These are phyloP conservation scores for Leishmania aethiopica DNA, from an alignment of 208 protist genomes.

Conservation along the genomic window DNA sequence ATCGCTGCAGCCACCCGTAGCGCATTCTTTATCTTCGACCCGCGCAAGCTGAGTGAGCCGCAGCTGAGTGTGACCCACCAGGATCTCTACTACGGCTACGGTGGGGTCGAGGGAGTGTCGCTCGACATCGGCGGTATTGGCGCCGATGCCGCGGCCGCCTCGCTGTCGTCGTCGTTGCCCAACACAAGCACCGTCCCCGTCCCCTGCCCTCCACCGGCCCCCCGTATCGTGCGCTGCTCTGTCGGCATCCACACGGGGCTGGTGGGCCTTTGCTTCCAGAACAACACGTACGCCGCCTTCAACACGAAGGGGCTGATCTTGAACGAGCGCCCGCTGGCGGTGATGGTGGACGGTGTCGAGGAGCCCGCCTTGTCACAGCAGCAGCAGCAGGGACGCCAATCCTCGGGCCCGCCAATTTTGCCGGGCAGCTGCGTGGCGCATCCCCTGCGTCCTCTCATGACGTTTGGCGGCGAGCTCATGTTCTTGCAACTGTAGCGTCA, in stretches of 20 bases:
- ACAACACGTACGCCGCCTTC: conserved; percentile 78
- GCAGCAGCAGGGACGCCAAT: conserved; percentile 4
- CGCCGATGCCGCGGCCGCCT: neutral
- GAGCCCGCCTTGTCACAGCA: conserved; percentile 21
- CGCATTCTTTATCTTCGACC: conserved; percentile 71
- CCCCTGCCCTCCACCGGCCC: conserved; percentile 11
- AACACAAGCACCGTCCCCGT: neutral
- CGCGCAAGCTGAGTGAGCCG: conserved; percentile 68
- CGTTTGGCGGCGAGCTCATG: conserved; percentile 78
- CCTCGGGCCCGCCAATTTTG: conserved; percentile 19
- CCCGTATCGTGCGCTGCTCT: conserved; percentile 58
- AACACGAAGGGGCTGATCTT: conserved; percentile 68
- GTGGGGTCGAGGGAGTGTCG: neutral
- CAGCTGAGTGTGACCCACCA: conserved; percentile 30
- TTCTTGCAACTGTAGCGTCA: conserved; percentile 53
- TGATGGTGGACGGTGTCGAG: conserved; percentile 22
- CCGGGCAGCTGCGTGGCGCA: conserved; percentile 67
- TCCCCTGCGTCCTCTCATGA: conserved; percentile 76
- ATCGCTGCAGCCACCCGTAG: conserved; percentile 62
- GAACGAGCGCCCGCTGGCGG: conserved; percentile 47
- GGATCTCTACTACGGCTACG: conserved; percentile 40
- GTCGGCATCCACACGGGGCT: conserved; percentile 80
- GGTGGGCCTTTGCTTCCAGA: conserved; percentile 66
- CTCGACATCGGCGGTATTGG: neutral
- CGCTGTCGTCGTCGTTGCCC: neutral